Evolutionary conservation across 495 filamentous ascomycete genomes (phyloP).

Genomic region (Aspergillus ellipticus): DNA sequence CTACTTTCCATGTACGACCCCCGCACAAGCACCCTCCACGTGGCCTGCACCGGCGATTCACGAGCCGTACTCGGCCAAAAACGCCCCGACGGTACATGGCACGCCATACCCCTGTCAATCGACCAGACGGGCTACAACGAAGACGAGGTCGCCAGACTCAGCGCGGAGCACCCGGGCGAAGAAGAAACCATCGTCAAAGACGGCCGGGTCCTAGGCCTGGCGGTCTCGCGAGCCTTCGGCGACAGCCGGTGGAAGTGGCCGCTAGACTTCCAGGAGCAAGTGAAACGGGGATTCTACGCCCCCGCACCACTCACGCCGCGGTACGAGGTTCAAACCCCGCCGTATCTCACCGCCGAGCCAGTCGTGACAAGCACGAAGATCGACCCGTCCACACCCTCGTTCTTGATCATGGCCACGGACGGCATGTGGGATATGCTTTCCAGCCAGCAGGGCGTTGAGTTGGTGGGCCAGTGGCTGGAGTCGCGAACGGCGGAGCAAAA

Average conservation of each 20-base stretch:
- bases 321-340: conserved; percentile 47
- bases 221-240: conserved; percentile 59
- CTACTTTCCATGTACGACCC: conserved; percentile 55
- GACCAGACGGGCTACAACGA: conserved; percentile 58
- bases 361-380: conserved; percentile 55
- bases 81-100: conserved; percentile 42
- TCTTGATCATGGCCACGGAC: conserved; percentile 62
- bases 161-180: conserved; percentile 57
- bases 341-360: conserved; percentile 64
- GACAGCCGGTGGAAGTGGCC: conserved; percentile 64
- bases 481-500: too few species aligned
- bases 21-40: conserved; percentile 42
- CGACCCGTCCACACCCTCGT: conserved; percentile 42
- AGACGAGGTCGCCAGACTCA: conserved; percentile 48
- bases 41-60: conserved; percentile 58
- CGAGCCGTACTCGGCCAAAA: conserved; percentile 57
- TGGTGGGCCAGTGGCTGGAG: conserved; percentile 55
- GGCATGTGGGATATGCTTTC: conserved; percentile 62
- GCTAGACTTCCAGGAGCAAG: conserved; percentile 37
- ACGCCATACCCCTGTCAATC: conserved; percentile 46
- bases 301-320: conserved; percentile 35
- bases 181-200: conserved; percentile 44
- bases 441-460: conserved; percentile 55
- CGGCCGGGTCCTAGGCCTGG: conserved; percentile 54
- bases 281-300: conserved; percentile 46